Conservation (phyloP, 2,329 filamentous ascomycete genomes). For the Claviceps lovelessii region DNA sequence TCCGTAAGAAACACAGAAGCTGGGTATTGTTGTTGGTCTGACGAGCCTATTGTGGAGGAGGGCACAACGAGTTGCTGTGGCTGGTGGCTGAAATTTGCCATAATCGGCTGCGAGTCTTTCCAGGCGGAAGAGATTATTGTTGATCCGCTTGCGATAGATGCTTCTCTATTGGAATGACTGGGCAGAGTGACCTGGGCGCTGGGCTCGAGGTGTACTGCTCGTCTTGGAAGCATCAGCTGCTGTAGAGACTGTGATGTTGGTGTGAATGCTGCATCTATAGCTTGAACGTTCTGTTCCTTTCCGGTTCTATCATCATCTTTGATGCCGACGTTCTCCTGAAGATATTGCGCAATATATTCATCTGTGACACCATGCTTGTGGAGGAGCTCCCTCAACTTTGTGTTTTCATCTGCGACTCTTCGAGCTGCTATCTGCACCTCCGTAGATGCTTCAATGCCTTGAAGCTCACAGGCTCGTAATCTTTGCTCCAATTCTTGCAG, state of each 20-base stretch:
- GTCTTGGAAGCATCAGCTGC: constrained; percentile 23
- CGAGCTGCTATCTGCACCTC: constrained; percentile 59
- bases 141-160: constrained; percentile 19
- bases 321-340: constrained; percentile 13
- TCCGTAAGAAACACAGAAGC: constrained; percentile 2
- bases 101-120: constrained; percentile 16
- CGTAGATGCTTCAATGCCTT: constrained; percentile 52
- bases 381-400: constrained; percentile 45
- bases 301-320: constrained; percentile 7
- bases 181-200: constrained; percentile 15
- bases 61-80: constrained; percentile 3
- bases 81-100: constrained; percentile 14
- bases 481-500: constrained; percentile 54
- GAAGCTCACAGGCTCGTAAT: constrained; percentile 43
- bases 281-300: constrained; percentile 7
- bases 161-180: constrained; percentile 19
- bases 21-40: constrained; percentile 4
- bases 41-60: not conserved
- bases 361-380: constrained; percentile 42
- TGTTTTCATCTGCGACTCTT: constrained; percentile 56
- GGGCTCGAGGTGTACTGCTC: constrained; percentile 16
- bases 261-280: constrained; percentile 12
- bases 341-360: constrained; percentile 33
- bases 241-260: constrained; percentile 20
- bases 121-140: constrained; percentile 19